phyloP scores from a whole-genome alignment of 2,329 filamentous ascomycete species.

The Gnomoniopsis smithogilvyi region DNA sequence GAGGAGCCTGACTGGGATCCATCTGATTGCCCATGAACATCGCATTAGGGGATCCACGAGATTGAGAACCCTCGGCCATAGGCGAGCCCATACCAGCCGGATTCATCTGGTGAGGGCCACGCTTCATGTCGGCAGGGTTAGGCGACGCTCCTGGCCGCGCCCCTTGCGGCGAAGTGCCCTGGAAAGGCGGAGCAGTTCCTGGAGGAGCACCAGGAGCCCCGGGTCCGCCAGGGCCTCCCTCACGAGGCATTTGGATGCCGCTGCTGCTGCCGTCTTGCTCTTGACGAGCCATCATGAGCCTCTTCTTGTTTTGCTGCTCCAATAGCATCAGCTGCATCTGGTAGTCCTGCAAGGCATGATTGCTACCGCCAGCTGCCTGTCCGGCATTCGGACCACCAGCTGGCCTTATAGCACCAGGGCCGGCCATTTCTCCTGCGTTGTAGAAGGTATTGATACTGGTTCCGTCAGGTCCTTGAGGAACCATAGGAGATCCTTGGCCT shows the following conservation, averaged over 20 bases:
- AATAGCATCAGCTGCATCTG: conserved; percentile 87
- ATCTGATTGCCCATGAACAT: conserved; percentile 61
- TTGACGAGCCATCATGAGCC: conserved; percentile 76
- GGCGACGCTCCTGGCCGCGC: conserved; percentile 69
- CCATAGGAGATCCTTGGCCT: conserved; percentile 79
- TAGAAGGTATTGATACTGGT: conserved; percentile 57
- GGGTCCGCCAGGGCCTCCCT: conserved; percentile 47
- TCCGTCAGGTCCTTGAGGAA: conserved; percentile 67
- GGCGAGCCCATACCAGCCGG: conserved; percentile 67
- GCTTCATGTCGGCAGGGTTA: conserved; percentile 76
- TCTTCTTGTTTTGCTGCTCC: conserved; percentile 85
- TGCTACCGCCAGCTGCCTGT: conserved; percentile 56
- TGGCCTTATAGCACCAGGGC: conserved; percentile 56
- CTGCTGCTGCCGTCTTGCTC: conserved; percentile 66
- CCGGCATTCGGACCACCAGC: conserved; percentile 41
- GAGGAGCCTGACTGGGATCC: conserved; percentile 57
- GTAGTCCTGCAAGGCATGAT: conserved; percentile 82
- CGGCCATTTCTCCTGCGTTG: conserved; percentile 59
- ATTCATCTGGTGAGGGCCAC: conserved; percentile 71
- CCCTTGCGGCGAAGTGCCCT: conserved; percentile 67
- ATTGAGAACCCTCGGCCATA: conserved; percentile 65
- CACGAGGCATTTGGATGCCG: conserved; percentile 47
- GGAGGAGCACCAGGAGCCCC: conserved; percentile 41
- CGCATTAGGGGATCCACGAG: conserved; percentile 61
- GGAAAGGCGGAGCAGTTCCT: conserved; percentile 45